Base-by-base conservation (phyloP, 2,329 filamentous ascomycete genomes). In the Apiospora pterosperma region DNA sequence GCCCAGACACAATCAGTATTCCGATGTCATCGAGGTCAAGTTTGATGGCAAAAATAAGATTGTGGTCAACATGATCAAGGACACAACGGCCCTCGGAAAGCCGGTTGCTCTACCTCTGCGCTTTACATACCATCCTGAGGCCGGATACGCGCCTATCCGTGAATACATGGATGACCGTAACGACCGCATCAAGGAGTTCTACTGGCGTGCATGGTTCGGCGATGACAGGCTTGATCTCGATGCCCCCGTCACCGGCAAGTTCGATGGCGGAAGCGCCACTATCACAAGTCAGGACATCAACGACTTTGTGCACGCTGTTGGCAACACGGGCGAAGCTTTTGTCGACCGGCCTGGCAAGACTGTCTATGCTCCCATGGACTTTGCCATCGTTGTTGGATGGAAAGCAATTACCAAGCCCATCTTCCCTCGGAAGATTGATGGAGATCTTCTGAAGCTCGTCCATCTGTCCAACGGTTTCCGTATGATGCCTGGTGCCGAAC, bases 371-470 rank as follows among this genome's bases (percentile, higher is more conserved):
- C 96, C 96, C 36, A 99, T 99, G 96, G 96, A 99, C 79, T 99
- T 97, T 74, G 94, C 94, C 69, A 97, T 97, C 70, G 94, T 97
- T n/a, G 91, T 96, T 61, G 94, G 94, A 67, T 97, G 94, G 94
- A 98, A 99, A 82, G 96, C 96, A 52, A 99, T 99, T 74, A 99
- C 94, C 12, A 98, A 98, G 85, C 96, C 96, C 16, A 99, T 99
- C 78, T 99, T 99, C 86, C 96, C 96, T 69, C 90, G 93, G 71
- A 92, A 89, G 67, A 98, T 99, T 72, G 96, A 99, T 72, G 96
- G 96, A 69, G 96, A 99, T 76, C 84, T 99, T 63, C 85, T 99
- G 67, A 97, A 97, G 82, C 88, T 99, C 63, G 95, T 99, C 14
- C 96, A 99, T 80, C 81, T 99, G 67, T 98, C 96, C 60, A 99